Evolutionary conservation across 164 flowering plant genomes (phyloP), one percentile per base, ranked within the genome.

Genomic region (Berberis thunbergii): DNA sequence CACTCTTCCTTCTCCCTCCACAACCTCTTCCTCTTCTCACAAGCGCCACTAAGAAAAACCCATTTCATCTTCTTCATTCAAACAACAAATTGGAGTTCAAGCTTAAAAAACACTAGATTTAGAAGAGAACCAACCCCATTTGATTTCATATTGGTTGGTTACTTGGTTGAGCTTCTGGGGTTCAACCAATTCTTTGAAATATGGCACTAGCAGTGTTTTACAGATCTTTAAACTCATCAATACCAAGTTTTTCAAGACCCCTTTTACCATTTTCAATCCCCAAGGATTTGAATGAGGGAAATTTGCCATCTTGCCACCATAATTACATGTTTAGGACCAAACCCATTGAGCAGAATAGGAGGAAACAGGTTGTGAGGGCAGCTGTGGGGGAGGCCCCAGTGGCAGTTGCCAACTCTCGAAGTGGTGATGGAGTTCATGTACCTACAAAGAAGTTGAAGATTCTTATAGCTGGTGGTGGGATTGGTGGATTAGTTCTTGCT

Each of bases 401-500:
- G 45, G 60, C 48, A 0, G 26, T 26, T 13, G 60, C 55, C 8
- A 49, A 26, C 2, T 41, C 64, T 4, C 46, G 44, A 40, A 49
- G 9, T n/a, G 53, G 52, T 26, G 26, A 4, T 0, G 9, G 38
- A 44, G 13, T 59, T 26, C 26, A 26, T 26, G 26, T 26, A 26
- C 26, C 26, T 64, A 53, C 1, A 49, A 54, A 76, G 82, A 87
- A 83, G 70, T 65, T 84, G 42, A 77, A 79, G 66, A 54, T 95
- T 6, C 78, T 95, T 52, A 82, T 95, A 43, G 99, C 99, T 13
- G 99, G 99, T 0, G 99, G 97, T 43, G 99, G 99, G 63, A 95
- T 95, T 45, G 97, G 99, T 2, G 99, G 97, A 53, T 64, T 95
- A 67, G 97, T 95, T 13, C 80, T 91, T 7, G 97, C 97, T 0